Evolutionary conservation across 2,329 filamentous ascomycete genomes (phyloP).

Genomic region (Coniosporium tulheliwenetii): DNA sequence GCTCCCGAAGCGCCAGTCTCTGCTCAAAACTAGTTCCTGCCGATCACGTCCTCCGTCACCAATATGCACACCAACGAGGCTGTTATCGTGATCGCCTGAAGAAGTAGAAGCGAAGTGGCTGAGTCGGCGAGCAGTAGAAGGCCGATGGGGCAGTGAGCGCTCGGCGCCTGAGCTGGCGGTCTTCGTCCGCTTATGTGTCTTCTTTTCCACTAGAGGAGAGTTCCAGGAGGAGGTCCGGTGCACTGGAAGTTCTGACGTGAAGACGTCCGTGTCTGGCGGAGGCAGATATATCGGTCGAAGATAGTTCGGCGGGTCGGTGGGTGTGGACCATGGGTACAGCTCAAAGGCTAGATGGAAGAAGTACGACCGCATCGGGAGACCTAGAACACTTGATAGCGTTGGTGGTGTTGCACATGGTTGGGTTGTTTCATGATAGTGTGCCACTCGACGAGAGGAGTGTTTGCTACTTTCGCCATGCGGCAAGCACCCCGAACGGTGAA

Average conservation of each 20-base stretch:
- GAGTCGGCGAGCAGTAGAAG: background rate
- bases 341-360: constrained; percentile 49
- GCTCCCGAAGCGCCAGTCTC: constrained; percentile 71
- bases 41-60: constrained; percentile 17
- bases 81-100: background rate
- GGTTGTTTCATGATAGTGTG: background rate
- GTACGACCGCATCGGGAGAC: constrained; percentile 37
- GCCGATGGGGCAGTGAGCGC: background rate
- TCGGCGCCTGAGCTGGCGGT: constrained; percentile 2
- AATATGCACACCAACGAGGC: constrained; percentile 6
- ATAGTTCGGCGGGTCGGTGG: constrained; percentile 1
- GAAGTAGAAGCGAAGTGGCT: constrained; percentile 1
- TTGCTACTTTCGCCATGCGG: no score
- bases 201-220: constrained; percentile 8
- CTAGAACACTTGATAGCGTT: no score
- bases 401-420: background rate
- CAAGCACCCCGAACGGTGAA: no score
- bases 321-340: constrained; percentile 26
- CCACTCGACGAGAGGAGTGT: no score
- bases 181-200: constrained; percentile 7
- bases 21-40: constrained; percentile 22
- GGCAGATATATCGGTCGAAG: constrained; percentile 19
- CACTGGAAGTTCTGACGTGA: constrained; percentile 24
- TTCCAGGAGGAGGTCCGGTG: constrained; percentile 24
- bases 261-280: constrained; percentile 27